Base-by-base conservation (phyloP, 2,329 filamentous ascomycete genomes). In the Venturia asperata region DNA sequence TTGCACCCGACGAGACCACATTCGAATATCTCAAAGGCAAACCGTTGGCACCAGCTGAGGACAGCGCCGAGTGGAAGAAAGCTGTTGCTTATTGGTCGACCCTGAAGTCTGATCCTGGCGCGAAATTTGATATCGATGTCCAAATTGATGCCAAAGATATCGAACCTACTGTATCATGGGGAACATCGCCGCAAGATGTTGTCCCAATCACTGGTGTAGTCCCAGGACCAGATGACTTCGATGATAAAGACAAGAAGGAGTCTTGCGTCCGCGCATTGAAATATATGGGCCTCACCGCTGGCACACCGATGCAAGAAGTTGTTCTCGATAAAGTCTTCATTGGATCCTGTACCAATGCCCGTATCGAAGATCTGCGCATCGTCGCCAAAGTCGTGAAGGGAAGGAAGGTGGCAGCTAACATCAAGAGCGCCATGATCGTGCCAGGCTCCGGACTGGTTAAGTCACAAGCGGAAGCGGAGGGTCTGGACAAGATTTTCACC, bases 401-500 rank as follows among this genome's bases (percentile, higher is more conserved):
- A 72, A 90, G 86, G 78, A 93, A 91, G 80, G 80, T 96, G 69
- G 93, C 94, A 1, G 73, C 85, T 45, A 97, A 96, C 74, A 85
- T 99, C 74, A 96, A 92, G 83, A 87, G 91, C 65, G 94, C 93
- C 67, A 91, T 99, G 91, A 87, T 99, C 58, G 94, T 99, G 5
- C 94, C 94, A 61, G 94, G 94, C 5, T 97, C 93, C 64, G 94
- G 94, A 70, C 84, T 97, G 9, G 89, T 99, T 71, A 97, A 97
- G 82, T 85, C 87, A 67, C 89, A 92, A 77, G 94, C 94, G 6
- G 93, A 99, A 78, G 81, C 85, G 2, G 94, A 97, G 77, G 93
- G 93, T 64, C 86, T 99, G 5, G 91, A 97, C 78, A 91, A 92
- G 81, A 89, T 97, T 74, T 97, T 99, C 77, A 74, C 80, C 10